phyloP scores from a whole-genome alignment of 345 rosid genomes.

The Corchorus capsularis region DNA sequence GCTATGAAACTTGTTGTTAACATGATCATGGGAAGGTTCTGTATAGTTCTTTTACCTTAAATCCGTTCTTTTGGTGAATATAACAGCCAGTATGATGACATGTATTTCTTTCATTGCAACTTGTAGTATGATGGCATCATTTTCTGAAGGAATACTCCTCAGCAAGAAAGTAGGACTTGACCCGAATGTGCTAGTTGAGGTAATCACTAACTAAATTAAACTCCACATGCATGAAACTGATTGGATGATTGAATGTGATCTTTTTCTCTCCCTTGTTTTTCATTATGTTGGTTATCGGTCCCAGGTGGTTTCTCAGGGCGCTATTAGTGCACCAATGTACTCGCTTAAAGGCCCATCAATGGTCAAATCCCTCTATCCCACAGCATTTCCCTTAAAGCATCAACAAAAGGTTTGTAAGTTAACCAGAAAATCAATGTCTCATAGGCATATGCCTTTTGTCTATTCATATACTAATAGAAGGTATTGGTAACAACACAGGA shows the following conservation, averaged over 20 bases:
- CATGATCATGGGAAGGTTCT: slow-evolving; percentile 97
- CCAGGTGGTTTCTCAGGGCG: slow-evolving; percentile 90
- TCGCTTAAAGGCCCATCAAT: slow-evolving; percentile 83
- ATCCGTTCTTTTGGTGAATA: not conserved
- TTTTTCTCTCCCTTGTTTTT: not conserved
- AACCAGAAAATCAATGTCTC: slow-evolving; percentile 1
- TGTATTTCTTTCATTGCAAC: slow-evolving; percentile 4
- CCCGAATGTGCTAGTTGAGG: slow-evolving; percentile 79
- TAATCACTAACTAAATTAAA: slow-evolving; percentile 19
- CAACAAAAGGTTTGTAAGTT: slow-evolving; percentile 80
- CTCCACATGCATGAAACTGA: not conserved
- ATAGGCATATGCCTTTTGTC: not conserved
- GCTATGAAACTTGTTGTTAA: slow-evolving; percentile 97
- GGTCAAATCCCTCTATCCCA: slow-evolving; percentile 73
- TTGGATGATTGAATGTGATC: not conserved
- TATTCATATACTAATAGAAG: not conserved
- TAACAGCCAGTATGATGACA: slow-evolving; percentile 9
- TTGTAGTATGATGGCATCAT: slow-evolving; percentile 94
- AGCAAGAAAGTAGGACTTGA: slow-evolving; percentile 89
- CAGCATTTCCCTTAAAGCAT: slow-evolving; percentile 91
- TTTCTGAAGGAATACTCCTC: slow-evolving; percentile 83
- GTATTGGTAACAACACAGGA: slow-evolving; percentile 63
- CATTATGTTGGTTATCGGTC: slow-evolving; percentile 14
- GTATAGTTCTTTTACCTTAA: not conserved
- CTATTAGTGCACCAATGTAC: slow-evolving; percentile 94